Conservation (phyloP, 179 eudicot species). For the Vitellaria paradoxa region DNA sequence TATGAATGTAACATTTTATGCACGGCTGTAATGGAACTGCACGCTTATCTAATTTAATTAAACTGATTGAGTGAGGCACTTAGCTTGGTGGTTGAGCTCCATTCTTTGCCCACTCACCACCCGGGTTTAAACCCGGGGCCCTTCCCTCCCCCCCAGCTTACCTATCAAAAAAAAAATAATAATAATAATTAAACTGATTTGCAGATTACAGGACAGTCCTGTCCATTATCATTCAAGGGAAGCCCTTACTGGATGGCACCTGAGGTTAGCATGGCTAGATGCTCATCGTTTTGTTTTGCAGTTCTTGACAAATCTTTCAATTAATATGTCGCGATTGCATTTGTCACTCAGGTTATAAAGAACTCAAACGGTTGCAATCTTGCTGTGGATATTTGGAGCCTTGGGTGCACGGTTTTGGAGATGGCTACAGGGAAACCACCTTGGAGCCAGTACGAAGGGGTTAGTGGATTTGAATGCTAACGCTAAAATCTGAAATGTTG, state of each 20-base stretch:
- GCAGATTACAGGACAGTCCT: conserved; percentile 82
- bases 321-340: conserved; percentile 5
- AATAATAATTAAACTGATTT: conserved; percentile 1
- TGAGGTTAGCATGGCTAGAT: conserved; percentile 46
- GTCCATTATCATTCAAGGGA: conserved; percentile 83
- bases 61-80: too few relatives aligned
- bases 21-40: background rate
- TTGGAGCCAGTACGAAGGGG: conserved; percentile 97
- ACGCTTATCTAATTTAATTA: background rate
- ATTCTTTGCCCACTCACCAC: too few relatives aligned
- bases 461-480: conserved; percentile 23
- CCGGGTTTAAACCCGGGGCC: too few relatives aligned
- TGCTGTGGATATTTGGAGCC: conserved; percentile 94
- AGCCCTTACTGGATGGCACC: conserved; percentile 98
- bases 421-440: conserved; percentile 93
- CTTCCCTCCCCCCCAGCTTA: too few relatives aligned
- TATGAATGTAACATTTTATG: background rate
- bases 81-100: too few relatives aligned
- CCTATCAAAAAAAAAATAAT: too few relatives aligned
- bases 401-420: conserved; percentile 89
- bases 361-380: conserved; percentile 66
- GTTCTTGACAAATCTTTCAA: conserved; percentile 2
- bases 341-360: conserved; percentile 60
- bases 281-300: background rate
- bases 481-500: background rate